Evolutionary conservation across 306 rosid species (phyloP), one percentile per base, ranked within the genome.

Genomic region (Dryas octopetala): DNA sequence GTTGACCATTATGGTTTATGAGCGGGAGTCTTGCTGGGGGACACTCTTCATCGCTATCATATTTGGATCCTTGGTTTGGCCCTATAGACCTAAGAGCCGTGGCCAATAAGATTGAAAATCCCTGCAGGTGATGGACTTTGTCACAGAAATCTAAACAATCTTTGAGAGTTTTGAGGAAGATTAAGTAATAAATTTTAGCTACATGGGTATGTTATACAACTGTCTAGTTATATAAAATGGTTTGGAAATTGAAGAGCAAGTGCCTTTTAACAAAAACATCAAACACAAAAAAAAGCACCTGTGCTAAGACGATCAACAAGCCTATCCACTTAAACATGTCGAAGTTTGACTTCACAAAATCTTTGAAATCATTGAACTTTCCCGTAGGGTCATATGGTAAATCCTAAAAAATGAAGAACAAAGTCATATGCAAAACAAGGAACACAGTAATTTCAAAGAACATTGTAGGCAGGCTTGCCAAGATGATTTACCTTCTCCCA

Each of bases 401-500:
- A 73, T 83, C 86, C 83, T 83, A 73, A 73, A 71, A 52, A 47
- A 38, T 49, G 68, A 40, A 53, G 45, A 66, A 71, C 9, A 16
- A 53, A 2, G 47, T 52, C 1, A 5, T 23, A 63, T 71, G 23
- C n/a, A 41, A 73, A 43, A 64, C 44, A 47, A 57, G 51, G 66
- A 19, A 63, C 32, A 50, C 6, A 5, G 7, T 10, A 50, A 11
- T 46, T 10, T 9, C 6, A 5, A 50, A 28, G 28, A 68, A 4
- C 32, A 28, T 1, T 28, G 32, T 28, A 28, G 32, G 32, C 7
- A 23, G 0, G 26, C 59, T 49, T 26, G 46, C 14, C 7, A 71
- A 52, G 65, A 62, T 4, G 19, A 46, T 43, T 57, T 70, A 85
- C 86, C 84, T 79, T 74, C 51, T 85, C 84, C 86, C 89, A 85